These are phyloP conservation scores for Periglandula ipomoeae DNA, from an alignment of 2,329 filamentous ascomycete species.

Conservation along the genomic window DNA sequence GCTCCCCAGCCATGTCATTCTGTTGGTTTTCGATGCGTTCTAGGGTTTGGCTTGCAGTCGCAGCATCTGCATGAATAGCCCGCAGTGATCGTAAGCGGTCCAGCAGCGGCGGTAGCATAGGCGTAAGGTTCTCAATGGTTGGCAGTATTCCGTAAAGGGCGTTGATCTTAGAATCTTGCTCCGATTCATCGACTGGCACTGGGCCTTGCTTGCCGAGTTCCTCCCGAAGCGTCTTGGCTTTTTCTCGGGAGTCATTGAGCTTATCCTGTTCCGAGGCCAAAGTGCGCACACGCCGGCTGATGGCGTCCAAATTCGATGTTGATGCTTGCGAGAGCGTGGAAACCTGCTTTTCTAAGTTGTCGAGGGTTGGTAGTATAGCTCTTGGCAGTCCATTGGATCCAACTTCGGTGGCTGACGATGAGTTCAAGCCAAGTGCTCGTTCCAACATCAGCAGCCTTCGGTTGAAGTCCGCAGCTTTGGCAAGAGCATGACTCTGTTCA, in stretches of 20 bases:
- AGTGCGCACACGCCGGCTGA: slow-evolving; percentile 60
- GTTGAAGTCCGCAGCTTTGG: slow-evolving; percentile 82
- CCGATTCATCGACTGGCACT: slow-evolving; percentile 42
- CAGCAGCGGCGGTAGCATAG: slow-evolving; percentile 74
- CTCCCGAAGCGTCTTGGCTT: slow-evolving; percentile 53
- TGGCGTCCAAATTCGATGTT: slow-evolving; percentile 62
- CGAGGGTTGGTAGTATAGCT: slow-evolving; percentile 74
- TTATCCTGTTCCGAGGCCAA: slow-evolving; percentile 64
- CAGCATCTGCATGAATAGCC: slow-evolving; percentile 79
- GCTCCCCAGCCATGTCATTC: slow-evolving; percentile 71
- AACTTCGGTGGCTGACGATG: slow-evolving; percentile 54
- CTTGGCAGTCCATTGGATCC: slow-evolving; percentile 47
- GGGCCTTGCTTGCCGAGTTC: slow-evolving; percentile 40
- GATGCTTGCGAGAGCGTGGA: slow-evolving; percentile 64
- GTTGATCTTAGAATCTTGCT: slow-evolving; percentile 80
- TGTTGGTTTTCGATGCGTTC: slow-evolving; percentile 72
- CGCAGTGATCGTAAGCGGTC: slow-evolving; percentile 78
- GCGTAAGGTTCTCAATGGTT: slow-evolving; percentile 78
- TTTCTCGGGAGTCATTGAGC: slow-evolving; percentile 55
- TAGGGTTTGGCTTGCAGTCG: slow-evolving; percentile 67
- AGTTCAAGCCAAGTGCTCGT: slow-evolving; percentile 68
- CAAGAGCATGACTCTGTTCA: slow-evolving; percentile 61
- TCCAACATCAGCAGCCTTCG: slow-evolving; percentile 70
- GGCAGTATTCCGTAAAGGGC: slow-evolving; percentile 82
- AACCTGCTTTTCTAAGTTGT: slow-evolving; percentile 73